Conservation (phyloP, 257 asterid species). For the Jacaranda copaia region DNA sequence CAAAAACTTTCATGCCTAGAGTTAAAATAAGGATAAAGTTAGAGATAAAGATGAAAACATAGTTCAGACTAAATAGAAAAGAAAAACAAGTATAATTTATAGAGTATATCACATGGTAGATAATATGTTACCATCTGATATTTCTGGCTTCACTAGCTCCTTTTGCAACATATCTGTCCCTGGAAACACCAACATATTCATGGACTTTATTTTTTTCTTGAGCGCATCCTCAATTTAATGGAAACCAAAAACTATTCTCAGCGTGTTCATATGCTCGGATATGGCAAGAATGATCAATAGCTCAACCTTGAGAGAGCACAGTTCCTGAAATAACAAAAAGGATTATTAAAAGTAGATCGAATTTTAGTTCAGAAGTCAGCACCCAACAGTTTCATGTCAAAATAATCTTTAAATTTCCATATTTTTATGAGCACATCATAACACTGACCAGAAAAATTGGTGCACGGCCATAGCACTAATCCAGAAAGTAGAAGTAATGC, state of each 20-base stretch:
- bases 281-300: conserved; percentile 87
- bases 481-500: conserved; percentile 25
- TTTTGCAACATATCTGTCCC: conserved; percentile 93
- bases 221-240: conserved; percentile 63
- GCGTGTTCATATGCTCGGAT: conserved; percentile 82
- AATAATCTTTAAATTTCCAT: not conserved
- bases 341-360: conserved; percentile 9
- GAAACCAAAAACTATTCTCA: conserved; percentile 81
- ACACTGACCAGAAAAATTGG: conserved; percentile 31
- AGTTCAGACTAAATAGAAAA: conserved; percentile 12
- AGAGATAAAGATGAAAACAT: conserved; percentile 21
- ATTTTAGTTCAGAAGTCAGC: not conserved
- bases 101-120: not conserved
- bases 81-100: not conserved
- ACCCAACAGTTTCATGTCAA: not conserved
- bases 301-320: conserved; percentile 67
- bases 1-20: conserved; percentile 46
- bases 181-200: conserved; percentile 90
- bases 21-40: conserved; percentile 28
- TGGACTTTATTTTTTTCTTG: conserved; percentile 66
- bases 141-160: conserved; percentile 54
- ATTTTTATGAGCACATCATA: conserved; percentile 14
- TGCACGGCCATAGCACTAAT: conserved; percentile 13
- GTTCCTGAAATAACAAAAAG: conserved; percentile 59
- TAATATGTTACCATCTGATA: conserved; percentile 51